Conservation (phyloP, 169 alveolate species). For the Perkinsus chesapeaki region DNA sequence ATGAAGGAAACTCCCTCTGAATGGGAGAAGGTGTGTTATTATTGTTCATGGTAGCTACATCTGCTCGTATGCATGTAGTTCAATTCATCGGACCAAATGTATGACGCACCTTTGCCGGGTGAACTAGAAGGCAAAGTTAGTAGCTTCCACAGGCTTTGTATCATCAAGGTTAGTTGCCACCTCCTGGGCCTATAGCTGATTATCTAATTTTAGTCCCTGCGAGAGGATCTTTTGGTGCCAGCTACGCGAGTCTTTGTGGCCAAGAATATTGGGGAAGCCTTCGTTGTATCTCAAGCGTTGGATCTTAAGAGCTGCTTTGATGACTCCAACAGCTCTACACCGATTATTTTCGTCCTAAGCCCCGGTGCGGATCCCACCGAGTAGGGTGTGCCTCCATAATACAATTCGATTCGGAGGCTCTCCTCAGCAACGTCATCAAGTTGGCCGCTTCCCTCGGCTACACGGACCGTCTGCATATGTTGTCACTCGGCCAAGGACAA, state of each 20-base stretch:
- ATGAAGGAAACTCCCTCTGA: neutral
- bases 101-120: conserved; percentile 51
- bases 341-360: conserved; percentile 79
- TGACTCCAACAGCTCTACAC: conserved; percentile 74
- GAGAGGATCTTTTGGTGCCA: conserved; percentile 62
- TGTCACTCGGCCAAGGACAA: conserved; percentile 89
- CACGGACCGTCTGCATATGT: conserved; percentile 56
- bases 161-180: conserved; percentile 44
- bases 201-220: neutral
- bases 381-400: conserved; percentile 10
- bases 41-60: neutral
- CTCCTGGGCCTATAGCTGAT: neutral
- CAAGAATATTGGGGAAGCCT: conserved; percentile 57
- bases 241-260: conserved; percentile 54
- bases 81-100: conserved; percentile 55
- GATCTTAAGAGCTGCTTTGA: conserved; percentile 70
- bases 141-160: conserved; percentile 61
- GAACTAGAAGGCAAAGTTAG: conserved; percentile 43
- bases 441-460: conserved; percentile 71
- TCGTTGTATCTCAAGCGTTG: conserved; percentile 79
- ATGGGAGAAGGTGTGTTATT: neutral
- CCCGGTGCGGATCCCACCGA: conserved; percentile 90
- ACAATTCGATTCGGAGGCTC: neutral
- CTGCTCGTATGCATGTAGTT: neutral
- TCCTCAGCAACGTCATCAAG: conserved; percentile 38